These are phyloP conservation scores for Ogataea glucozyma DNA, from an alignment of 805 yeast species.

Conservation along the genomic window DNA sequence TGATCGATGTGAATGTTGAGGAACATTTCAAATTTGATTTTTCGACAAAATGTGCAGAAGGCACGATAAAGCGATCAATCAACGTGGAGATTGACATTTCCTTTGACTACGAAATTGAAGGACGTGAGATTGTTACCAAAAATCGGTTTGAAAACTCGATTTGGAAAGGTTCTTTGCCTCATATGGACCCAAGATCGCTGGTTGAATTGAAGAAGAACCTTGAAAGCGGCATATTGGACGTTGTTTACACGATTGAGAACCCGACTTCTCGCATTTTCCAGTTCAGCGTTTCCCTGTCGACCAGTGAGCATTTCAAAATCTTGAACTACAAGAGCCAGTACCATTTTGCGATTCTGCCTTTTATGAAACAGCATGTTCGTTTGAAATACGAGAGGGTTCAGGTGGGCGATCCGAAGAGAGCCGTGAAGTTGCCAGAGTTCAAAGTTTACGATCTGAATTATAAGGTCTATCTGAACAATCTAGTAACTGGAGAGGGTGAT, in stretches of 20 bases:
- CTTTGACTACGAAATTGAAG: slow-evolving; percentile 20
- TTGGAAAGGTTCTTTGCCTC: slow-evolving; percentile 58
- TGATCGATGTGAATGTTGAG: slow-evolving; percentile 1
- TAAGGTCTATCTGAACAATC: slow-evolving; percentile 59
- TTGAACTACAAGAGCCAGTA: slow-evolving; percentile 31
- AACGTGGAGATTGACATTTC: slow-evolving; percentile 22
- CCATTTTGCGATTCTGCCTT: slow-evolving; percentile 61
- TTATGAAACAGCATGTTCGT: slow-evolving; percentile 46
- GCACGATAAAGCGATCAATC: slow-evolving; percentile 23
- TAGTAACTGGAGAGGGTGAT: slow-evolving; percentile 44
- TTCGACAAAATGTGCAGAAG: slow-evolving; percentile 18
- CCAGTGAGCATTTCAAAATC: slow-evolving; percentile 28
- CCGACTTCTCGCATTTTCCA: slow-evolving; percentile 71
- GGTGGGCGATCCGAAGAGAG: slow-evolving; percentile 15
- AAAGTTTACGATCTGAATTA: slow-evolving; percentile 68
- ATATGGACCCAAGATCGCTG: slow-evolving; percentile 69
- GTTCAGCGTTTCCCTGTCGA: slow-evolving; percentile 40
- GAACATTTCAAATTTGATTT: slow-evolving; percentile 17
- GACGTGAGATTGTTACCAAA: slow-evolving; percentile 3
- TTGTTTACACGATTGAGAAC: slow-evolving; percentile 64
- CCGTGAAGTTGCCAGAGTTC: slow-evolving; percentile 55
- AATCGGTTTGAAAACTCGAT: slow-evolving; percentile 39
- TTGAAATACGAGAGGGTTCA: slow-evolving; percentile 39
- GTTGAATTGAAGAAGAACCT: slow-evolving; percentile 35
- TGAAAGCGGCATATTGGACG: slow-evolving; percentile 27